These are phyloP conservation scores for Trichophaea hybrida DNA, from an alignment of 2,329 filamentous ascomycete species.

Conservation along the genomic window DNA sequence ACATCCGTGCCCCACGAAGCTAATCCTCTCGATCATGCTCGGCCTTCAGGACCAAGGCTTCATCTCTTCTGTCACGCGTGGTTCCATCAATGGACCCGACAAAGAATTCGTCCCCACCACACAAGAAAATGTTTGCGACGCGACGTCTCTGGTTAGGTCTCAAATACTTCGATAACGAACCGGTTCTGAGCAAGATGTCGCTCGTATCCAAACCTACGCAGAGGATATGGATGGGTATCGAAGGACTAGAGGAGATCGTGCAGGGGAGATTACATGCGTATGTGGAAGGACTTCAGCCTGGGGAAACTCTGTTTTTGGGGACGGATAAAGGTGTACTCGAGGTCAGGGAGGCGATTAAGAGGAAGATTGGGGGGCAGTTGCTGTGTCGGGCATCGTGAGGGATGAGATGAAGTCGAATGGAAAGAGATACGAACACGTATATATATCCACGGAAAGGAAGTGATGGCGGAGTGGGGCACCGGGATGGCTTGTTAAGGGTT, in stretches of 20 bases:
- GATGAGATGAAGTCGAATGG: background rate
- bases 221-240: constrained; percentile 49
- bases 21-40: constrained; percentile 61
- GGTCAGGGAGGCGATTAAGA: constrained; percentile 64
- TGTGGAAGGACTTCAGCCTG: constrained; percentile 59
- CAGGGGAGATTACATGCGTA: constrained; percentile 52
- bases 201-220: constrained; percentile 62
- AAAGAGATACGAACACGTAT: background rate
- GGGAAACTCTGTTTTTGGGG: constrained; percentile 67
- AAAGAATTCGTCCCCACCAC: constrained; percentile 48
- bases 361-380: constrained; percentile 64
- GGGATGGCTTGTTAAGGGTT: too few relatives aligned
- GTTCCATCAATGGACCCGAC: constrained; percentile 39
- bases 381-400: constrained; percentile 49
- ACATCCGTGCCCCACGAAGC: constrained; percentile 71
- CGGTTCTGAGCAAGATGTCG: constrained; percentile 54
- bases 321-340: constrained; percentile 64
- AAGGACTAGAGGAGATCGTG: constrained; percentile 49
- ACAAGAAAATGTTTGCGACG: constrained; percentile 53
- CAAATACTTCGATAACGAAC: constrained; percentile 76
- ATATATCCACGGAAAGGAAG: too few relatives aligned
- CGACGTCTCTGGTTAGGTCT: constrained; percentile 75
- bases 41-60: constrained; percentile 73
- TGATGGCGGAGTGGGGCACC: too few relatives aligned
- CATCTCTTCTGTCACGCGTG: constrained; percentile 61